These are phyloP conservation scores for Ziziphus jujuba DNA, from an alignment of 306 rosid species.

Conservation along the genomic window DNA sequence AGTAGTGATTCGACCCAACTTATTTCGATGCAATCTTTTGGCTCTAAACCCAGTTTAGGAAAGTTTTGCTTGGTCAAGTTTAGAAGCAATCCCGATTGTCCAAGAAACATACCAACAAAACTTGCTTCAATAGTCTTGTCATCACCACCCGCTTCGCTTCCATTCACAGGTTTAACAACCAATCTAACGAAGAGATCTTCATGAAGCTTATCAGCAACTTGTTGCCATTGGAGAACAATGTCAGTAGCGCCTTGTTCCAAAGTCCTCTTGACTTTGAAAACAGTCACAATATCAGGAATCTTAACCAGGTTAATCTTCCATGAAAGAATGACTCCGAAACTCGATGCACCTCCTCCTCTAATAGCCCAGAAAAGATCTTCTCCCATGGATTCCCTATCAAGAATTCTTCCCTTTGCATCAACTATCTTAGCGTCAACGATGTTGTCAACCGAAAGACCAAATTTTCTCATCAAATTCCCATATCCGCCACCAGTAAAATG, in stretches of 20 bases:
- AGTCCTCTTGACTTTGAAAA: conserved; percentile 13
- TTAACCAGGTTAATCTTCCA: conserved; percentile 32
- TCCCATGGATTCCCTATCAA: conserved; percentile 36
- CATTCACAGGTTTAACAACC: not conserved
- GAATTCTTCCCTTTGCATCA: conserved; percentile 23
- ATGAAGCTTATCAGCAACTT: conserved; percentile 22
- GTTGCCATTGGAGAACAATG: conserved; percentile 18
- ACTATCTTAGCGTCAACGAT: conserved; percentile 31
- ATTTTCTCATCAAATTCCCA: conserved; percentile 37
- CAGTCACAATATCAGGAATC: conserved; percentile 26
- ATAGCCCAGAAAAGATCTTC: conserved; percentile 51
- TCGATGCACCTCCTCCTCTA: conserved; percentile 40
- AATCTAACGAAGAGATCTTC: conserved; percentile 20
- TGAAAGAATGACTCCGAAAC: conserved; percentile 39
- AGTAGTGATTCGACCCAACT: conserved; percentile 32
- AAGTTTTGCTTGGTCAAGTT: conserved; percentile 9
- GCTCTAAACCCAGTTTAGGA: conserved; percentile 25
- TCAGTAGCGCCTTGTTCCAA: conserved; percentile 18
- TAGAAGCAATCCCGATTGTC: conserved; percentile 14
- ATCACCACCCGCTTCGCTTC: not conserved
- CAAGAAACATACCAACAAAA: conserved; percentile 23
- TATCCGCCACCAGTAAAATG: conserved; percentile 42
- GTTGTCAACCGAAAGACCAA: conserved; percentile 35
- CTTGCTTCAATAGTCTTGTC: conserved; percentile 6
- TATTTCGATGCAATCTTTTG: conserved; percentile 30